Percentiles rank a stretch among this genome's conserved stretches.
Evolutionary conservation across 164 flowering plant genomes (phyloP).

Genomic region (Paratinospora sagittata): DNA sequence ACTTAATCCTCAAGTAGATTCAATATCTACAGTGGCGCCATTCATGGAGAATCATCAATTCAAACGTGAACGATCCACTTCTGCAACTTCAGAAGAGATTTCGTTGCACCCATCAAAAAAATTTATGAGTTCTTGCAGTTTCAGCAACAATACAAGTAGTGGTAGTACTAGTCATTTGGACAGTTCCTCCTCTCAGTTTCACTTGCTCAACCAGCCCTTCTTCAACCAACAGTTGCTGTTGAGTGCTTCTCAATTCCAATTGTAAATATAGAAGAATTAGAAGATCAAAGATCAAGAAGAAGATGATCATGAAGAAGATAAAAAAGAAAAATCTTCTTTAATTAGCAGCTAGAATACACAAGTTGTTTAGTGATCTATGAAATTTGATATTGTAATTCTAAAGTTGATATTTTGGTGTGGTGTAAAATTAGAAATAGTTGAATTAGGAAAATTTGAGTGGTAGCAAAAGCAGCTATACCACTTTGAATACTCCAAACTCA

Average conservation of each 20-base stretch:
- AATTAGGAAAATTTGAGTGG: not conserved
- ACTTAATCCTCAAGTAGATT: not conserved
- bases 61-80: not conserved
- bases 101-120: not conserved
- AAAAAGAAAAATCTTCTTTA: too few species aligned
- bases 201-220: not conserved
- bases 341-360: too few species aligned
- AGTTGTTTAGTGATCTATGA: too few species aligned
- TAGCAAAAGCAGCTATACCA: not conserved
- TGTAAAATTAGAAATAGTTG: not conserved
- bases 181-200: not conserved
- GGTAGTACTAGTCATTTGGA: not conserved
- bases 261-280: not conserved
- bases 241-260: not conserved
- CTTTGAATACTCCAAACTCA: not conserved
- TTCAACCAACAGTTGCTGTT: constrained; percentile 1
- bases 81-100: not conserved
- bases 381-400: too few species aligned
- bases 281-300: not conserved
- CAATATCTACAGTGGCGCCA: not conserved
- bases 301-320: too few species aligned
- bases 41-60: not conserved
- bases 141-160: too few species aligned
- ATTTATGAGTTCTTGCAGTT: not conserved
- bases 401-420: too few species aligned